Conservation (phyloP, 441 rosid species). For the Croton laevigatus region DNA sequence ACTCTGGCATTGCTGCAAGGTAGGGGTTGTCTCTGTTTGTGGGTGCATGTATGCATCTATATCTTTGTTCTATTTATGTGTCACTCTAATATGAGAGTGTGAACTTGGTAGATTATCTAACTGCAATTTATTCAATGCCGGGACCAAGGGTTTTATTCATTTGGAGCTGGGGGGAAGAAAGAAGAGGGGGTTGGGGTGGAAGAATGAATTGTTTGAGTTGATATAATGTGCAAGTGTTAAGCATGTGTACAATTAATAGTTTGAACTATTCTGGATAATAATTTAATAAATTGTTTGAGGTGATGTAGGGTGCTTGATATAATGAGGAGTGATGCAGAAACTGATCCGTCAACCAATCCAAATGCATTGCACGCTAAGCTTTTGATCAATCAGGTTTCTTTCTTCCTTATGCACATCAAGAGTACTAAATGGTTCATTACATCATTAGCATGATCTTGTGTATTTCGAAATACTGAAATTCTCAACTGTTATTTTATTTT, state of each 20-base stretch:
- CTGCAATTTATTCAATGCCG: background rate
- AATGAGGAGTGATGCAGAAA: conserved; percentile 68
- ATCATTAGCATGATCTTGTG: background rate
- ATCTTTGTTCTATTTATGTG: background rate
- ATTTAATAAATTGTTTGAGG: too few relatives aligned
- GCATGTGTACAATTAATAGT: too few relatives aligned
- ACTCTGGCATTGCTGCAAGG: conserved; percentile 94
- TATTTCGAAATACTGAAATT: conserved; percentile 10
- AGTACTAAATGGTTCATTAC: conserved; percentile 6
- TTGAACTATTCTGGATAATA: too few relatives aligned
- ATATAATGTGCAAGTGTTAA: too few relatives aligned
- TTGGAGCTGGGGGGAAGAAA: background rate
- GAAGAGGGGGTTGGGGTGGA: too few relatives aligned
- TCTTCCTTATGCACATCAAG: conserved; percentile 25
- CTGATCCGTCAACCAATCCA: conserved; percentile 60
- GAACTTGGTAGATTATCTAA: background rate
- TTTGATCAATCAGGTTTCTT: conserved; percentile 71
- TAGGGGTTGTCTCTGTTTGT: conserved; percentile 29
- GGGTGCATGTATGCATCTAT: background rate
- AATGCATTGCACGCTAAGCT: conserved; percentile 59
- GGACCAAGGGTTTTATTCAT: background rate
- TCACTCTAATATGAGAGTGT: background rate
- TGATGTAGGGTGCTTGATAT: conserved; percentile 75
- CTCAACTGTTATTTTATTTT: background rate
- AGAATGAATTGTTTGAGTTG: too few relatives aligned